Percentiles rank a stretch among this genome's conserved stretches.
Evolutionary conservation across 1,284 basidiomycete species (phyloP).

Genomic region (Moesziomyces parantarcticus): DNA sequence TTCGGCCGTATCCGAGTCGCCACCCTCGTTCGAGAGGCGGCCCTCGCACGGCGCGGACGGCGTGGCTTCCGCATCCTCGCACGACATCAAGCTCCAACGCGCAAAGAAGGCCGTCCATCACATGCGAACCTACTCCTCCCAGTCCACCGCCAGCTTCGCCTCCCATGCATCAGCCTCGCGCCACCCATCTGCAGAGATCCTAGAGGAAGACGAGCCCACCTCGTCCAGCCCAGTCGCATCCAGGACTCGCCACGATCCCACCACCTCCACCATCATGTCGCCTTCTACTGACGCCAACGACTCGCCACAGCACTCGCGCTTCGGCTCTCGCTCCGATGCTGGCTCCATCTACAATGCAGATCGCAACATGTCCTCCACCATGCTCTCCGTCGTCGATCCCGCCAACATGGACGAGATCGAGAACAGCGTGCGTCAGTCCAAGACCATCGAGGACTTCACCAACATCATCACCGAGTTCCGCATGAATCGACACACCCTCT

Average conservation of each 20-base stretch:
- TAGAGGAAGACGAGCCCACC: constrained; percentile 33
- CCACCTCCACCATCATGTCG: constrained; percentile 12
- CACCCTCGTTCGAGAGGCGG: constrained; percentile 21
- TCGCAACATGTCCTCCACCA: constrained; percentile 29
- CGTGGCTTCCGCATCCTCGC: constrained; percentile 16
- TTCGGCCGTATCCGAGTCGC: constrained; percentile 22
- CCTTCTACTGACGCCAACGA: not conserved
- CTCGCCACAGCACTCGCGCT: constrained; percentile 29
- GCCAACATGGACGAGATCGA: constrained; percentile 50
- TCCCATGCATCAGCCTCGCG: constrained; percentile 34
- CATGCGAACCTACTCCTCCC: constrained; percentile 39
- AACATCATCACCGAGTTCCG: constrained; percentile 62
- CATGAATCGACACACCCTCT: constrained; percentile 48
- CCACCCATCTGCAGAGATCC: constrained; percentile 28
- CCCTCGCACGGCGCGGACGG: constrained; percentile 26
- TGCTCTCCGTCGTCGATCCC: constrained; percentile 44
- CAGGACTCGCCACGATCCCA: not conserved
- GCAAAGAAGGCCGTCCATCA: constrained; percentile 41
- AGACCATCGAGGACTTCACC: constrained; percentile 63
- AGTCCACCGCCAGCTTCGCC: constrained; percentile 36
- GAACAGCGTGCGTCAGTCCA: constrained; percentile 52
- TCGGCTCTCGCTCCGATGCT: constrained; percentile 26
- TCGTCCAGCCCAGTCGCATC: constrained; percentile 4
- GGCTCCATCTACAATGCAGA: constrained; percentile 33
- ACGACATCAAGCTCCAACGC: constrained; percentile 24